Percentiles rank a stretch among this genome's conserved stretches.
Evolutionary conservation across 371 early-diverging fungal genomes (phyloP).

Genomic region (Mucor racemosus): DNA sequence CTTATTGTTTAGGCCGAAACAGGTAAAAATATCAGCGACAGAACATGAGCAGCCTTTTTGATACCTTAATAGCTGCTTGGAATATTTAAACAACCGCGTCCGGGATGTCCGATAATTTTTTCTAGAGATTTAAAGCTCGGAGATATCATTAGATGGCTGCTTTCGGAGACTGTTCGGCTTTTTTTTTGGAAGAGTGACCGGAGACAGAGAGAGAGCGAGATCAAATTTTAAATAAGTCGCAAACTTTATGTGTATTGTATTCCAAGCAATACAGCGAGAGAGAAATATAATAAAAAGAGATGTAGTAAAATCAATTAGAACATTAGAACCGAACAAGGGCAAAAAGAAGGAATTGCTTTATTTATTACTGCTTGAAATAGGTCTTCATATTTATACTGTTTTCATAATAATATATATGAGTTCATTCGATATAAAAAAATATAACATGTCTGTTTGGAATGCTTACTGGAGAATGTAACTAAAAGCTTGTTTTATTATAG

Average conservation of each 20-base stretch:
- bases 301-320: slow-evolving; percentile 6
- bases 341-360: background rate
- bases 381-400: slow-evolving; percentile 1
- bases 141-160: too few relatives aligned
- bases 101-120: too few relatives aligned
- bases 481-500: too few relatives aligned
- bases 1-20: too few relatives aligned
- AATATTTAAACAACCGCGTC: too few relatives aligned
- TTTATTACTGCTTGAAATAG: slow-evolving; percentile 10
- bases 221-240: background rate
- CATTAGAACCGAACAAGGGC: background rate
- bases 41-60: too few relatives aligned
- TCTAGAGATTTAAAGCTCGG: too few relatives aligned
- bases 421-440: slow-evolving; percentile 6
- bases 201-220: background rate
- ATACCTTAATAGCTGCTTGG: too few relatives aligned
- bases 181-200: too few relatives aligned
- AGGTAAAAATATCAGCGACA: too few relatives aligned
- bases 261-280: slow-evolving; percentile 6
- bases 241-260: background rate
- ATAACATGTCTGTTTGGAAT: background rate
- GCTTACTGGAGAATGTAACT: background rate
- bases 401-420: background rate
- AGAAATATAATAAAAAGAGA: slow-evolving; percentile 5
- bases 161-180: too few relatives aligned